A percentile compares a stretch with the other conserved stretches of the same genome.
Conservation (phyloP, 352 stramenopile genomes). For the Bremia lactucae region DNA sequence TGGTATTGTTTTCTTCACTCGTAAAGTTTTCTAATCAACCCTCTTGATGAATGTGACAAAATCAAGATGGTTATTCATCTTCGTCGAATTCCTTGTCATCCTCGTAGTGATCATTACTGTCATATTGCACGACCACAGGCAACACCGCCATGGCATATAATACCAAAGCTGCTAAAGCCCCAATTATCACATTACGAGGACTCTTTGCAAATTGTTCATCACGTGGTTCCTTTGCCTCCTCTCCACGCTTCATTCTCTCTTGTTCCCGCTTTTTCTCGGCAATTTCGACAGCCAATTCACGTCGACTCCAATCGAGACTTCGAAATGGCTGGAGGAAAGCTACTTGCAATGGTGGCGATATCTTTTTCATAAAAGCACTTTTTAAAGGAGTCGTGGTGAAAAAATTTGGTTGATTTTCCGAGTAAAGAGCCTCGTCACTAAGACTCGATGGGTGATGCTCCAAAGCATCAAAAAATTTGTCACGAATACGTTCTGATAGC, state of each 20-base stretch:
- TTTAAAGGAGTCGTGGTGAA: conserved; percentile 32
- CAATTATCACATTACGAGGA: conserved; percentile 72
- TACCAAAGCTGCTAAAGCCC: conserved; percentile 51
- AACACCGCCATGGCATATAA: conserved; percentile 64
- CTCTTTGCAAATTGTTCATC: conserved; percentile 57
- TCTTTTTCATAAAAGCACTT: conserved; percentile 61
- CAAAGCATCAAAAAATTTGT: conserved; percentile 51
- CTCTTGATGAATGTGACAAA: no score
- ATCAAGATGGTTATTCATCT: neutral
- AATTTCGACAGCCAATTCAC: conserved; percentile 49
- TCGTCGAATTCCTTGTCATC: no score
- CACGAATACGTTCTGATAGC: conserved; percentile 60
- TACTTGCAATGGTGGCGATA: conserved; percentile 40
- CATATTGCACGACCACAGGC: conserved; percentile 44
- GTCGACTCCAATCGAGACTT: conserved; percentile 75
- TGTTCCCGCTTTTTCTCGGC: conserved; percentile 39
- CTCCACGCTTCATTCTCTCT: conserved; percentile 13
- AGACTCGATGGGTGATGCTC: conserved; percentile 30
- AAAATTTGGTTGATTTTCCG: conserved; percentile 67
- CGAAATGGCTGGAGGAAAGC: conserved; percentile 71
- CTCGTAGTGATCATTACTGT: conserved; percentile 31
- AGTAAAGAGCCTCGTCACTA: conserved; percentile 33
- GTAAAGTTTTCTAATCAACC: no score
- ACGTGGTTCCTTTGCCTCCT: conserved; percentile 9
- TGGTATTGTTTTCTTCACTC: no score